Evolutionary conservation across 441 rosid species (phyloP), one percentile per base, ranked within the genome.

Genomic region (Erodium trifolium): DNA sequence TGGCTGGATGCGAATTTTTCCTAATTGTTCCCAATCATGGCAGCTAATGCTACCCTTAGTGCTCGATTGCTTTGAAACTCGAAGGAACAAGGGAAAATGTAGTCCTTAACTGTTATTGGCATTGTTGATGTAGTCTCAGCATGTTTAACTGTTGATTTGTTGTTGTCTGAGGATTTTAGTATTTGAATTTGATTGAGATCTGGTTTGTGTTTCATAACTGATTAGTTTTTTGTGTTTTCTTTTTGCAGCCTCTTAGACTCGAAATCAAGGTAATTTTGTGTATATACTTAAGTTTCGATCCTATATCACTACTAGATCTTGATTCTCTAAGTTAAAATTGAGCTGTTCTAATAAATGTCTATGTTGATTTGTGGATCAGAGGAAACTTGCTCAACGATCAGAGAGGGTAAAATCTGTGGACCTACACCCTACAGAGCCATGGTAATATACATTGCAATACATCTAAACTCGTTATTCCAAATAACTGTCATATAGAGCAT

Each of bases 391-490:
- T 70, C 97, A 91, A 75, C 77, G 80, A 74, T 91, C 96, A 18
- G 97, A 91, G 73, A 86, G 97, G 78, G 93, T 91, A 13, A 93
- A 91, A 71, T 91, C 92, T 31, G 90, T 88, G 65, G 98, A 89
- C 84, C 83, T 91, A 41, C 97, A 91, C 73, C 92, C 97, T 17
- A 85, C 90, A 1, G 87, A 88, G 71, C 97, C 98, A 88, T 93
- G 98, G 98, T 93, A 82, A 77, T 49, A 10, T 49, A 49, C 14
- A 60, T 9, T 60, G 65, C 35, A 23, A 59, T 59, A 12, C 29
- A 34, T 34, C 5, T 34, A 34, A 5, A 34, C 37, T 34, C 5
- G 37, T 34, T 34, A 34, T 34, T 3, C 37, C 27, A 23, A 23
- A 23, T 23, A 23, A 23, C 27, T 23, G 27, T 23, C 27, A 23